Evolutionary conservation across 2,329 filamentous ascomycete species (phyloP).

Genomic region (Fusarium sp.): DNA sequence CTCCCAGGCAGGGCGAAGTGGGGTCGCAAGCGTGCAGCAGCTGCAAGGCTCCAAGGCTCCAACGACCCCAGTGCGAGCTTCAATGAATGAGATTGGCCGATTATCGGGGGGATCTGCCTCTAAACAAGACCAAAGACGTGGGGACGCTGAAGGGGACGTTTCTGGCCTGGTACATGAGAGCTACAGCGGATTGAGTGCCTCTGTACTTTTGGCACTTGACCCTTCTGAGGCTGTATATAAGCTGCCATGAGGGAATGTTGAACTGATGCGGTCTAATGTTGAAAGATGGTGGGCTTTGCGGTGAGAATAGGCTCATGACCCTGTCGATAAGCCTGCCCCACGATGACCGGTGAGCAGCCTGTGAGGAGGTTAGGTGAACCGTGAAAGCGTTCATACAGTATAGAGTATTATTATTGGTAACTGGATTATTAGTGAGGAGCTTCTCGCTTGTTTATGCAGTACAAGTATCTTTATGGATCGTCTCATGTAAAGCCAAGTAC

Average conservation of each 20-base stretch:
- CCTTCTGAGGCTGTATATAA: slow-evolving; percentile 16
- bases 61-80: slow-evolving; percentile 11
- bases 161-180: slow-evolving; percentile 20
- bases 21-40: slow-evolving; percentile 3
- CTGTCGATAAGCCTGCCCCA: slow-evolving; percentile 32
- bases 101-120: slow-evolving; percentile 25
- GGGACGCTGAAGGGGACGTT: slow-evolving; percentile 30
- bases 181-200: slow-evolving; percentile 12
- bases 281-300: slow-evolving; percentile 16
- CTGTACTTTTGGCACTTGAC: slow-evolving; percentile 24
- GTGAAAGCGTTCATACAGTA: neutral
- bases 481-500: slow-evolving; percentile 26
- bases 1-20: slow-evolving; percentile 18
- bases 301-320: slow-evolving; percentile 31
- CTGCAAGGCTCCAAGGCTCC: slow-evolving; percentile 35
- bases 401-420: neutral
- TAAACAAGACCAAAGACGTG: slow-evolving; percentile 19
- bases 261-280: neutral
- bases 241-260: neutral
- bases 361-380: neutral
- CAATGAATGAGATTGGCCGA: slow-evolving; percentile 30
- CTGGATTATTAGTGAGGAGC: neutral
- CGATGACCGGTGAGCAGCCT: slow-evolving; percentile 24
- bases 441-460: neutral
- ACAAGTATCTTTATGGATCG: slow-evolving; percentile 12